Conservation (phyloP, 1,139 yeast genomes). For the Kurtzmaniella quercitrusa region DNA sequence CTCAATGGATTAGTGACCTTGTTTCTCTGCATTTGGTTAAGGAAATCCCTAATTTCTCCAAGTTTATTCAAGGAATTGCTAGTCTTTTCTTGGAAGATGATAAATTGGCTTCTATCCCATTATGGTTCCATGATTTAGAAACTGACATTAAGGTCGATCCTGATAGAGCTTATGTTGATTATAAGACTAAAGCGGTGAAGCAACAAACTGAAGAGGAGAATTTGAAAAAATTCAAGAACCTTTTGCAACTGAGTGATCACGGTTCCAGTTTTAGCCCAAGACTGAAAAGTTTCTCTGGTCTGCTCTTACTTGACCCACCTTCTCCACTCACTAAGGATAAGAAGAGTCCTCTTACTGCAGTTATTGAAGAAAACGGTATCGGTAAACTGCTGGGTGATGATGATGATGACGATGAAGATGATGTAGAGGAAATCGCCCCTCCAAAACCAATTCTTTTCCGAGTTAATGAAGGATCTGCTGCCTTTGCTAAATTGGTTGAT, state of each 20-base stretch:
- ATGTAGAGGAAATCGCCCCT: conserved; percentile 6
- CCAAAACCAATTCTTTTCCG: conserved; percentile 9
- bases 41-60: conserved; percentile 87
- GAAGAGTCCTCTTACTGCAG: conserved; percentile 7
- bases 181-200: conserved; percentile 36
- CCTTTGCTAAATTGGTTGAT: conserved; percentile 43
- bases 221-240: conserved; percentile 40
- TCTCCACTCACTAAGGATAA: conserved; percentile 11
- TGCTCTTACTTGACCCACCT: conserved; percentile 18
- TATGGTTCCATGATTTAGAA: conserved; percentile 93
- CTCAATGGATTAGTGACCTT: conserved; percentile 85
- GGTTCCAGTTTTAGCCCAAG: conserved; percentile 26
- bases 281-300: conserved; percentile 40
- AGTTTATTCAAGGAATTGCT: conserved; percentile 88
- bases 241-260: conserved; percentile 32
- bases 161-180: conserved; percentile 64
- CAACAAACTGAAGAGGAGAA: conserved; percentile 45
- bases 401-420: conserved; percentile 39
- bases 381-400: conserved; percentile 16
- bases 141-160: conserved; percentile 72
- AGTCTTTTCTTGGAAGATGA: conserved; percentile 86
- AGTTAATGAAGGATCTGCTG: conserved; percentile 25
- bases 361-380: conserved; percentile 1
- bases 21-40: conserved; percentile 80
- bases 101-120: conserved; percentile 82